phyloP scores from a whole-genome alignment of 1,284 basidiomycete genomes.

The Gomphus bonarii region DNA sequence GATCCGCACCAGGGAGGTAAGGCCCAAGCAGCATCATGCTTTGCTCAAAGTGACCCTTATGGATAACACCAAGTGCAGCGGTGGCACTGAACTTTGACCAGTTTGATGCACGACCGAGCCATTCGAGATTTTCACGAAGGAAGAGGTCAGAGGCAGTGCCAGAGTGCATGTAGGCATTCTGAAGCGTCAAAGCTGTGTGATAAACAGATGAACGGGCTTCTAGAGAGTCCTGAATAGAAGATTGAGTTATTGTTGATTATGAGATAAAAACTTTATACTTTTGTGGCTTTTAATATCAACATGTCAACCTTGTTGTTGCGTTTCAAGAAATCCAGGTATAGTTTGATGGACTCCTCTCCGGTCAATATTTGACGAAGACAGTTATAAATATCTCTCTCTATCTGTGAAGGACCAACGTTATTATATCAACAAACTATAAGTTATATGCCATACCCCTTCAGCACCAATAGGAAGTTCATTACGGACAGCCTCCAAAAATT shows the following conservation, averaged over 20 bases:
- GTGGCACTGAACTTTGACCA: slow-evolving; percentile 98
- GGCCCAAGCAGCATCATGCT: slow-evolving; percentile 90
- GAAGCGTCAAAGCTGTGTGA: slow-evolving; percentile 88
- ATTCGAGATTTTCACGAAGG: slow-evolving; percentile 89
- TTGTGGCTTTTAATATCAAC: slow-evolving; percentile 84
- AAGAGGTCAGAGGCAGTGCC: slow-evolving; percentile 92
- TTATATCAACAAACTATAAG: slow-evolving; percentile 7
- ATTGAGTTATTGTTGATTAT: slow-evolving; percentile 5
- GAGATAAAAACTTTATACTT: slow-evolving; percentile 35
- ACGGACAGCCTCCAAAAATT: slow-evolving; percentile 73
- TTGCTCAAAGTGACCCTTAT: slow-evolving; percentile 90
- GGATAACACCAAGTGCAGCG: slow-evolving; percentile 90
- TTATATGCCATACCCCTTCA: slow-evolving; percentile 31
- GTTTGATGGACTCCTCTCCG: slow-evolving; percentile 82
- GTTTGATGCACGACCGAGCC: slow-evolving; percentile 87
- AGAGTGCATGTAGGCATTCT: slow-evolving; percentile 93
- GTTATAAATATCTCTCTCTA: slow-evolving; percentile 52
- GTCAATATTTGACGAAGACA: slow-evolving; percentile 74
- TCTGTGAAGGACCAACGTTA: slow-evolving; percentile 25
- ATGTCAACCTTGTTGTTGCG: slow-evolving; percentile 89
- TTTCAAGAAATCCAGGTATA: slow-evolving; percentile 90
- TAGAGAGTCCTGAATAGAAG: slow-evolving; percentile 61
- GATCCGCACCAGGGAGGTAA: slow-evolving; percentile 79
- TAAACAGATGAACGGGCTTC: slow-evolving; percentile 93
- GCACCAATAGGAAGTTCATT: slow-evolving; percentile 55